Evolutionary conservation across 129 eudicot genomes (phyloP).

Genomic region (Flaveria linearis): DNA sequence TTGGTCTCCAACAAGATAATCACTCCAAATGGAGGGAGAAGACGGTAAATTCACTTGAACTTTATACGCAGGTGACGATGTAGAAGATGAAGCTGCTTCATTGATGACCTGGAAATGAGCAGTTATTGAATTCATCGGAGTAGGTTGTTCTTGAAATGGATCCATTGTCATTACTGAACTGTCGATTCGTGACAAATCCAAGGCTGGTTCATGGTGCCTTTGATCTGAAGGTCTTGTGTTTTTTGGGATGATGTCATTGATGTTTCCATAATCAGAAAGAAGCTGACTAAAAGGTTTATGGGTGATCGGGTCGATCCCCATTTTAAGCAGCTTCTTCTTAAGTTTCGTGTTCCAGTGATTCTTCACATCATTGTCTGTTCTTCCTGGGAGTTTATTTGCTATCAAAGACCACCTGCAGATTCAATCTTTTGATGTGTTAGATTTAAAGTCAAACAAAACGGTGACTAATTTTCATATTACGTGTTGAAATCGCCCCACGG

Average conservation of each 20-base stretch:
- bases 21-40: conserved; percentile 55
- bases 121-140: conserved; percentile 25
- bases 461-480: neutral
- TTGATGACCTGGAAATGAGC: conserved; percentile 40
- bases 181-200: conserved; percentile 31
- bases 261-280: conserved; percentile 63
- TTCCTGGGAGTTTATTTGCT: conserved; percentile 76
- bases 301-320: conserved; percentile 95
- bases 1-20: conserved; percentile 48
- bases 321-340: conserved; percentile 80
- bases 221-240: conserved; percentile 26
- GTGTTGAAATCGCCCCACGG: neutral
- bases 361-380: conserved; percentile 97
- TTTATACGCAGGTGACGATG: conserved; percentile 51
- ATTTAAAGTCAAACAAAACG: neutral
- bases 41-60: conserved; percentile 47
- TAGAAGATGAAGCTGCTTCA: conserved; percentile 54
- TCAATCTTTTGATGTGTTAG: neutral
- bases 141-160: conserved; percentile 31
- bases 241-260: conserved; percentile 46
- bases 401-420: conserved; percentile 88
- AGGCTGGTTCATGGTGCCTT: conserved; percentile 25
- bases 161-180: conserved; percentile 35
- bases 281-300: conserved; percentile 83
- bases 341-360: conserved; percentile 98